These are phyloP conservation scores for Sporopachydermia lactativora DNA, from an alignment of 805 yeast genomes.

Conservation along the genomic window DNA sequence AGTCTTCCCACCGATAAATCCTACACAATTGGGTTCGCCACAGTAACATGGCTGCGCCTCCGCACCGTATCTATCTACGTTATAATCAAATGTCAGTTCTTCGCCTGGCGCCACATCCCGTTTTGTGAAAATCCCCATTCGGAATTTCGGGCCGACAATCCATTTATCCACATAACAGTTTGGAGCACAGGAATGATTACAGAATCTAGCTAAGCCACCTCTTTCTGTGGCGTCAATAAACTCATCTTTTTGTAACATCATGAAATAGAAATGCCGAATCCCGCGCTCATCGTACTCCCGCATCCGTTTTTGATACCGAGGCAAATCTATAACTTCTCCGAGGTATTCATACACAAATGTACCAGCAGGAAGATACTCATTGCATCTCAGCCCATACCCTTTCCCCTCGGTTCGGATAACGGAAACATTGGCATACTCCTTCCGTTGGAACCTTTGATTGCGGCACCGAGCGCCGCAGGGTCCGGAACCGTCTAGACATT, in stretches of 20 bases:
- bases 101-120: slow-evolving; percentile 62
- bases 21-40: slow-evolving; percentile 84
- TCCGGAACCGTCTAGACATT: slow-evolving; percentile 62
- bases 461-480: slow-evolving; percentile 69
- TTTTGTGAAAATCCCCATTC: slow-evolving; percentile 92
- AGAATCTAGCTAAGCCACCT: slow-evolving; percentile 83
- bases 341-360: slow-evolving; percentile 83
- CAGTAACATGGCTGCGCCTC: slow-evolving; percentile 90
- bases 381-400: slow-evolving; percentile 83
- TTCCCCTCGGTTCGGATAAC: slow-evolving; percentile 74
- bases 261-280: slow-evolving; percentile 77
- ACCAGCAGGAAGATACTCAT: slow-evolving; percentile 38
- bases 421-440: slow-evolving; percentile 59
- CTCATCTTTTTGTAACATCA: slow-evolving; percentile 89
- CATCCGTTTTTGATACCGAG: slow-evolving; percentile 61
- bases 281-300: slow-evolving; percentile 54
- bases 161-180: slow-evolving; percentile 93
- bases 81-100: slow-evolving; percentile 84
- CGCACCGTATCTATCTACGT: slow-evolving; percentile 94
- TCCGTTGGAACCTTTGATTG: slow-evolving; percentile 78
- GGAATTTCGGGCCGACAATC: slow-evolving; percentile 82
- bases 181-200: slow-evolving; percentile 92
- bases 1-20: slow-evolving; percentile 91
- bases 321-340: slow-evolving; percentile 86
- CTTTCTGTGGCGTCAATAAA: slow-evolving; percentile 88